These are phyloP conservation scores for Coemansia sp. DNA, from an alignment of 192 early-diverging fungal genomes.

Conservation along the genomic window DNA sequence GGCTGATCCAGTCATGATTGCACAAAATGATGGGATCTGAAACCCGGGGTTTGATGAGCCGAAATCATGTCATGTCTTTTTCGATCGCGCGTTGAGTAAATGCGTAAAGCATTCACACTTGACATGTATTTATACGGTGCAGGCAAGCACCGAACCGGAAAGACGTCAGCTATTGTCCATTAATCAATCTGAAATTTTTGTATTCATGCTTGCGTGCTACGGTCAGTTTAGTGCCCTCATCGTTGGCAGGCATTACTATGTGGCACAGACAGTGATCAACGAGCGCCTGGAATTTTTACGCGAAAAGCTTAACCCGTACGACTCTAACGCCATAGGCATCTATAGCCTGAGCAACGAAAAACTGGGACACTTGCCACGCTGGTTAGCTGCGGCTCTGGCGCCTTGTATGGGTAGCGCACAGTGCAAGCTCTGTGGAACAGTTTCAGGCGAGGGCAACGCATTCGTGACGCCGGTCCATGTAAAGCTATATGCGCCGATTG, in stretches of 20 bases:
- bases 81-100: neutral
- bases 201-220: neutral
- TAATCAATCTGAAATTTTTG: neutral
- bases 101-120: neutral
- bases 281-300: slow-evolving; percentile 13
- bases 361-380: slow-evolving; percentile 38
- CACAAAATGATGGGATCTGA: slow-evolving; percentile 9
- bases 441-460: slow-evolving; percentile 19
- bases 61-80: too few relatives aligned
- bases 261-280: neutral
- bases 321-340: slow-evolving; percentile 35
- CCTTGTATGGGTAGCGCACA: slow-evolving; percentile 27
- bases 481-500: slow-evolving; percentile 9
- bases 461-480: slow-evolving; percentile 23
- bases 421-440: slow-evolving; percentile 19
- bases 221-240: slow-evolving; percentile 32
- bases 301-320: slow-evolving; percentile 22
- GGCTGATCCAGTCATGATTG: too few relatives aligned
- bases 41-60: neutral
- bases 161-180: neutral
- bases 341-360: neutral
- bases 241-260: slow-evolving; percentile 36
- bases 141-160: neutral
- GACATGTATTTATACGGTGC: neutral
- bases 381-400: slow-evolving; percentile 40